Base-by-base conservation (phyloP, 176 grass and related monocot genomes). In the Oryza coarctata region DNA sequence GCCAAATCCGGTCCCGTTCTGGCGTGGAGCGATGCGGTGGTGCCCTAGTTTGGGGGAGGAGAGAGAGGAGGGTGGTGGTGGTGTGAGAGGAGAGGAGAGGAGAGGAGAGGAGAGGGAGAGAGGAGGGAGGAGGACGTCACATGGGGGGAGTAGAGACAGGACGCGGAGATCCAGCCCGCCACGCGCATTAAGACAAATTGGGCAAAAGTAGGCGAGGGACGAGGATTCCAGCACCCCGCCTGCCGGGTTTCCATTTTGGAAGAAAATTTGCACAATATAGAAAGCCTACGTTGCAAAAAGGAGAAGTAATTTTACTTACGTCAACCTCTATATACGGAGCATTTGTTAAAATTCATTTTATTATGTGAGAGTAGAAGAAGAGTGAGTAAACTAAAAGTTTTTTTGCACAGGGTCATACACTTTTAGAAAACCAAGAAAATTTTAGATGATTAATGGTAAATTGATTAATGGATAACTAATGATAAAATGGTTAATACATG, bases 151-250 rank as follows among this genome's bases (percentile, higher is more conserved):
- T 70, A 8, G 8, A 7, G 38, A 82, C 29, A 65, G 71, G 36
- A 89, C 83, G 83, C 78, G 88, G 73, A 86, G 82, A 86, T 86
- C 73, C 88, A 86, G 79, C 88, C 83, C 83, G 83, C 83, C 79
- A 89, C 83, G 79, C 88, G 88, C 83, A 82, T 89, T 86, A 15
- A 15, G 27, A 47, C 87, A 77, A 47, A 82, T 82, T 38, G 58
- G 67, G 83, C 77, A 85, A 82, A 83, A 66, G 73, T 58, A 60
- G 60, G 82, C 39, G 25, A 33, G 12, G 6, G 25, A 18, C 9
- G 28, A 73, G 60, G 57, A 28, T 71, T 43, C 38, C 38, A 71
- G 12, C 68, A 13, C 20, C 8, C 29, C 30, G 29, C 13, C 14
- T 17, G 12, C 13, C 5, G 13, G 13, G 11, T 29, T 29, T 25